Percentiles rank a stretch among this genome's conserved stretches.
Evolutionary conservation across 768 basidiomycete genomes (phyloP).

Genomic region (Amanita phalloides): DNA sequence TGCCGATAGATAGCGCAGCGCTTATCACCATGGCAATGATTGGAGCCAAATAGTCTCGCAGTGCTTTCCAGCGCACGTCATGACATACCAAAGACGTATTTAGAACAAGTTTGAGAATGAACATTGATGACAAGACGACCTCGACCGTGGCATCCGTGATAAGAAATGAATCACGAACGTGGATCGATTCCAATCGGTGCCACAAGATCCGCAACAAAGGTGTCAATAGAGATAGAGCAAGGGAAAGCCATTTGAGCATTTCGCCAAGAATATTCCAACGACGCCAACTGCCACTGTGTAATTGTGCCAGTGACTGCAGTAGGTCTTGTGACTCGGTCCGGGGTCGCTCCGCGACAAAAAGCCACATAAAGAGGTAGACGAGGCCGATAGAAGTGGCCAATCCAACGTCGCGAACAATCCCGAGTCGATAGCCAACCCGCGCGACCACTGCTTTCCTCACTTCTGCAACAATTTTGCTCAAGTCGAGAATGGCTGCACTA

Average conservation of each 20-base stretch:
- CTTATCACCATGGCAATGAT: slow-evolving; percentile 43
- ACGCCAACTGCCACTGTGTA: slow-evolving; percentile 54
- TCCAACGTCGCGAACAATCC: slow-evolving; percentile 46
- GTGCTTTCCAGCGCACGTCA: slow-evolving; percentile 27
- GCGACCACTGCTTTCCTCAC: slow-evolving; percentile 18
- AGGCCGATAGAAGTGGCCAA: slow-evolving; percentile 47
- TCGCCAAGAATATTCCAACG: slow-evolving; percentile 51
- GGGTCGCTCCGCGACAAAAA: slow-evolving; percentile 50
- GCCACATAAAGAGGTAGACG: slow-evolving; percentile 62
- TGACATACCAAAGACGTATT: slow-evolving; percentile 40
- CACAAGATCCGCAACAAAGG: slow-evolving; percentile 54
- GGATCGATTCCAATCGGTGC: slow-evolving; percentile 34
- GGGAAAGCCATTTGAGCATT: slow-evolving; percentile 38
- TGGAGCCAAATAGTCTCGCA: slow-evolving; percentile 37
- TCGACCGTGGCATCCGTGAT: slow-evolving; percentile 45
- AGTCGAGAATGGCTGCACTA: slow-evolving; percentile 50
- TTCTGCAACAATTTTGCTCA: slow-evolving; percentile 39
- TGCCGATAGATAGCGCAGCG: slow-evolving; percentile 41
- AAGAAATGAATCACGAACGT: slow-evolving; percentile 29
- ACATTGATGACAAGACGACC: slow-evolving; percentile 43
- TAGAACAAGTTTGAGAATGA: slow-evolving; percentile 51
- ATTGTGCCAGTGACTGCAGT: slow-evolving; percentile 6
- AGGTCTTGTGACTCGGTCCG: slow-evolving; percentile 18
- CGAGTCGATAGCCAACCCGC: slow-evolving; percentile 24
- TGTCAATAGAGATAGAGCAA: slow-evolving; percentile 34